Base-by-base conservation (phyloP, 2,329 filamentous ascomycete species). In the Escovopsis weberi region DNA sequence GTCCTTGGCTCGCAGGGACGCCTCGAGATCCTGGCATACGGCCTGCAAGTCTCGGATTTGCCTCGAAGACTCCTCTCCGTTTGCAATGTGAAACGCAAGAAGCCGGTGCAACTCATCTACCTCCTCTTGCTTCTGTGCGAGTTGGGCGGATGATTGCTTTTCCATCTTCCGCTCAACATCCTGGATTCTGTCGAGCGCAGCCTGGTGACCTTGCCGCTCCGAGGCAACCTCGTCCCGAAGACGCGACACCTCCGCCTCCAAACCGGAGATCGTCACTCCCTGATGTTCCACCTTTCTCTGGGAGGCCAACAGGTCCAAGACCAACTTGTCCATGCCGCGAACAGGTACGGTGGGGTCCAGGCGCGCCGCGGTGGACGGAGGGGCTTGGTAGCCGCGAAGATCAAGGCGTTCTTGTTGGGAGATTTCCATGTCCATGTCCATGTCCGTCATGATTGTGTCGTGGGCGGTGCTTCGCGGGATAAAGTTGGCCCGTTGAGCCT, bases 1-100 rank as follows among this genome's bases (percentile, higher is more conserved):
- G 9, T 45, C 36, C 32, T 28, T 12, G 30, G 4, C 32, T 3
- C 39, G 32, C 18, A 45, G 39, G 4, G 40, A 41, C 37, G 33
- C 18, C 39, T 45, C 18, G 12, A 45, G 39, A 4, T 39, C 30
- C 23, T 42, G 35, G 33, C 42, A 39, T 23, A 19, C 12, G 19
- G 39, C 19, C 15, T 45, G 43, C 33, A 45, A 15, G 26, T 45
- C 43, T 26, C 37, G 35, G 6, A 35, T 32, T 12, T 33, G 28
- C 33, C n/a, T 45, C 7, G 43, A 42, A 6, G 42, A 15, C 12
- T 38, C 36, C 12, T 45, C 43, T 35, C 36, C 43, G 7, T 45
- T 45, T 2, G 12, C 42, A 12, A 38, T 39, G 39, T 45, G 39
- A 32, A 45, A 45, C 10, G 26, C 43, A 39, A 45, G 23, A 2